Evolutionary conservation across 768 basidiomycete genomes (phyloP), one percentile per base, ranked within the genome.

Genomic region (Cystobasidium ongulense): DNA sequence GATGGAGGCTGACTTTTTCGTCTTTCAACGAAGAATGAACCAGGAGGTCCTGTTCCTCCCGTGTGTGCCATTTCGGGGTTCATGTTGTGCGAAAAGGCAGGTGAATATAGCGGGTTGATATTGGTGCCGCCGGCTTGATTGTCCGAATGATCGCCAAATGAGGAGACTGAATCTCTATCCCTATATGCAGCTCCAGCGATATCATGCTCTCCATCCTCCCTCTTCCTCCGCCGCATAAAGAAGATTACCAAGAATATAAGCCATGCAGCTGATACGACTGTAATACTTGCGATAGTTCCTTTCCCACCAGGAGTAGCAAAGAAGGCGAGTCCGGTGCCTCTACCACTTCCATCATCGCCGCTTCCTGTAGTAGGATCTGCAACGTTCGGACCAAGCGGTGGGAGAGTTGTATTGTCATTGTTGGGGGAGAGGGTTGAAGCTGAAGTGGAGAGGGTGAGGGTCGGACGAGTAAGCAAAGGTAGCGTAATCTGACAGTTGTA

Each of bases 291-390:
- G 7, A 71, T 71, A 2, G 68, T 59, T 10, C 68, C 68, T 59
- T 71, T 71, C 1, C 68, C 68, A n/a, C 53, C 31, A 35, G 68
- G 29, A 4, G 68, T 71, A n/a, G 68, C 68, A 31, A 71, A 71
- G 54, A 71, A 71, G 7, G 68, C 13, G 2, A 13, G 5, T 23
- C n/a, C 10, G 35, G 25, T 53, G 25, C 18, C 36, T 41, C 31
- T 11, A 17, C 33, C 65, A n/a, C 15, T 31, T 3, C 46, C 25
- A 50, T 53, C 31, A 29, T 23, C 50, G 27, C 8, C 7, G 53
- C 31, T 36, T n/a, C 35, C 53, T 59, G 53, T 15, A 29, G 11
- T 59, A 11, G 57, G 25, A 29, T 59, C 33, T 27, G 57, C 31
- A 27, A 23, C 29, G 29, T 61, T 61, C 8, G 46, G 46, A 50